Percentiles rank a stretch among this genome's conserved stretches.
Evolutionary conservation across 73 alveolate genomes (phyloP).

Genomic region (Stentor coeruleus): DNA sequence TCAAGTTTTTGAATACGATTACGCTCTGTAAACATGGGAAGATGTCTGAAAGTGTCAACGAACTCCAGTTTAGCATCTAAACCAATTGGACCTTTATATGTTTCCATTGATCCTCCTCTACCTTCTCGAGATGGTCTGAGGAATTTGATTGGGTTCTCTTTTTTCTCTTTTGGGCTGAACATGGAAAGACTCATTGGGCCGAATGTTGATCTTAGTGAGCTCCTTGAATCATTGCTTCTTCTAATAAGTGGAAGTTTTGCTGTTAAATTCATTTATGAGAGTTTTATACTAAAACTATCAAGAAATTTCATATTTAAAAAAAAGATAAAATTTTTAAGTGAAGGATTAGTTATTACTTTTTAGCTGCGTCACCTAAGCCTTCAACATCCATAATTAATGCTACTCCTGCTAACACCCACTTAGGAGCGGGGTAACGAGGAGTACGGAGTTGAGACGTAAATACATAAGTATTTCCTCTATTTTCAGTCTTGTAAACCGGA

Average conservation of each 20-base stretch:
- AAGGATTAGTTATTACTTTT: slow-evolving; percentile 40
- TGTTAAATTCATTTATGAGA: not conserved
- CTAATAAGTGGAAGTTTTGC: not conserved
- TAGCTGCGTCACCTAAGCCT: slow-evolving; percentile 81
- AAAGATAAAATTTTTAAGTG: too few species aligned
- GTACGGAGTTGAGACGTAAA: slow-evolving; percentile 97
- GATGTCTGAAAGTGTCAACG: not conserved
- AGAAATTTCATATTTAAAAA: too few species aligned
- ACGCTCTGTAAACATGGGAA: not conserved
- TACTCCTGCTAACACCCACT: slow-evolving; percentile 99
- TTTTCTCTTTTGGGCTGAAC: not conserved
- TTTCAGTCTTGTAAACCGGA: slow-evolving; percentile 97
- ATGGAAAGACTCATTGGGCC: not conserved
- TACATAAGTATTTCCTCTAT: slow-evolving; percentile 94
- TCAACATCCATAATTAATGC: slow-evolving; percentile 97
- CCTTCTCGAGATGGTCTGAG: not conserved
- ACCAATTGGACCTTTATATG: slow-evolving; percentile 6
- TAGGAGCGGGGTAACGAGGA: slow-evolving; percentile 87
- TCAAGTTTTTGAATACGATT: not conserved
- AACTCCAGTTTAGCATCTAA: slow-evolving; percentile 3
- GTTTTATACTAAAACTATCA: too few species aligned
- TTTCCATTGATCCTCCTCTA: not conserved
- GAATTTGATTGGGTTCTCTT: not conserved
- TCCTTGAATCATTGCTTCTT: not conserved
- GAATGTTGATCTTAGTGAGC: not conserved